Evolutionary conservation across 306 rosid genomes (phyloP), one percentile per base, ranked within the genome.

Genomic region (Cucumis hystrix): DNA sequence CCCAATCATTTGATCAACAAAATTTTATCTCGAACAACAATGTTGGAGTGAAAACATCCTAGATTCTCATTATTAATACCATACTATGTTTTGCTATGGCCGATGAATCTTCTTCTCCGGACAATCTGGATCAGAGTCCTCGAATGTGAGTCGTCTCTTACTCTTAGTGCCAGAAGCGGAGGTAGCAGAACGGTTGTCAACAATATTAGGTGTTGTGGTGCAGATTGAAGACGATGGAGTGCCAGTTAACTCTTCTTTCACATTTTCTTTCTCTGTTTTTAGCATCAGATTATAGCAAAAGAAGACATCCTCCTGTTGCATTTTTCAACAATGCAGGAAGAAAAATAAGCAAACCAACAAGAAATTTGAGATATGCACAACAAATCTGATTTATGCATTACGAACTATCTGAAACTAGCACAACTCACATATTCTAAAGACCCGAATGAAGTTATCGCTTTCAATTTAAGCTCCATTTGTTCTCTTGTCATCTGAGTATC

Each of bases 111-210:
- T 91, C 80, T 86, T 87, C 58, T 11, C 81, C 0, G 84, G 82
- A 81, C 78, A 81, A 75, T 81, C 62, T 79, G 72, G 84, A 70
- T 90, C 88, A 43, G 52, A 76, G 77, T 87, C 86, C 54, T 76
- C 80, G 80, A 87, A 95, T 33, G 75, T 37, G 80, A 95, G 96
- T 82, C 91, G 87, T 88, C 97, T 92, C 93, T 90, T 92, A 10
- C 73, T 67, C 73, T 67, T 67, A 20, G 87, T 77, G 52, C 89
- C 92, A 14, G 79, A 75, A 61, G 66, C 63, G 81, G 82, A 78
- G 81, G 49, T 81, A 69, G 80, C 78, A 63, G 88, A 85, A 58
- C 78, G 61, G 77, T 77, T 85, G 85, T 86, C 92, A 83, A 72
- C 64, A 84, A 80, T 82, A 83, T 80, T 84, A 73, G 78, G 69